Base-by-base conservation (phyloP, 2,329 filamentous ascomycete species). In the Claviceps quebecensis region DNA sequence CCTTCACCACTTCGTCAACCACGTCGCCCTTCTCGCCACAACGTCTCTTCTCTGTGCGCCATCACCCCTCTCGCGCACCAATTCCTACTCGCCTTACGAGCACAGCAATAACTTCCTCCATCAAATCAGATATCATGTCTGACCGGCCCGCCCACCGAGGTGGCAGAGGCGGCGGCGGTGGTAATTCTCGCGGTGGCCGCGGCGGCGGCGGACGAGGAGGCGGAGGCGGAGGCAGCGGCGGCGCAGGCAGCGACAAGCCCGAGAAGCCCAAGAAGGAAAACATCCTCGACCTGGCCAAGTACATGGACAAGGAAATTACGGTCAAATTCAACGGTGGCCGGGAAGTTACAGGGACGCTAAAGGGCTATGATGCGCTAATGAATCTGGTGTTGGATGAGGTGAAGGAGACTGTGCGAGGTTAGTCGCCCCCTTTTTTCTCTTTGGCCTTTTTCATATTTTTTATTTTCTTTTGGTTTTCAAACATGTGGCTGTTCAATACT, bases 211-310 rank as follows among this genome's bases (percentile, higher is more conserved):
- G 22, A 17, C 16, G 26, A 11, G 64, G 70, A 23, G 23, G 23
- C 4, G 23, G 23, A 23, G 23, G 23, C 19, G 19, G 23, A 13
- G 64, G 70, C 45, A 67, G 72, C 56, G 69, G 72, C 55, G 77
- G 72, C 52, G 71, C 67, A 38, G 62, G 66, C 53, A 69, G 68
- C 47, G 66, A 78, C 55, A 71, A 78, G 56, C 70, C 77, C 59
- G 87, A 94, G 70, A 80, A 84, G 61, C 87, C 89, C 55, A 96
- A 95, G 81, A 97, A 97, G 76, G 93, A 98, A 71, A 97, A 96
- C 67, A 98, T 98, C 61, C 80, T 98, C 50, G 91, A 98, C 65
- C 70, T 98, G 62, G 81, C 77, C 65, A 95, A 95, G 72, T 98
- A 97, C 69, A 89, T 95, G 85, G 89, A 98, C 69, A 95, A 96